Evolutionary conservation across 2,329 filamentous ascomycete species (phyloP), one percentile per base, ranked within the genome.

Genomic region (Eutypa lata): DNA sequence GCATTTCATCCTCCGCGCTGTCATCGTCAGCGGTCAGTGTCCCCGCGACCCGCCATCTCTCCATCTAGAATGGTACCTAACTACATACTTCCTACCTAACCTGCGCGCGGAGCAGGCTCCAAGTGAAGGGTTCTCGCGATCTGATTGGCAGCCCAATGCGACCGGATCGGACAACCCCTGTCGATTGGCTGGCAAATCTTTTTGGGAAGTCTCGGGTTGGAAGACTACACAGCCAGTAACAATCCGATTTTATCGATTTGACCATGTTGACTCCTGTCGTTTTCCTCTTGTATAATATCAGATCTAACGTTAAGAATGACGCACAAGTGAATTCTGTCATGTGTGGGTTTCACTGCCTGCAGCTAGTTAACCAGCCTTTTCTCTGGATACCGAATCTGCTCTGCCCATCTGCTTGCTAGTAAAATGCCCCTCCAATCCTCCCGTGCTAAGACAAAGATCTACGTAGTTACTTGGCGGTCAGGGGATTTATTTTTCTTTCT

Each of bases 151-250:
- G 54, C 45, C 49, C 31, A 47, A n/a, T 24, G 16, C 35, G 40
- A 50, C 57, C 55, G 19, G 47, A 54, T 54, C 33, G 18, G 55
- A 55, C 52, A 57, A 57, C 10, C 48, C 3, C 6, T 28, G 48
- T 26, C 55, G 46, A 59, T 57, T 59, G 57, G 57, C 28, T 40
- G 18, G 19, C 47, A 37, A 21, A 24, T 35, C 18, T 49, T 38
- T 21, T 40, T 40, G 14, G 6, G 8, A 37, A 19, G 47, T 49
- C 26, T 40, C 47, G 35, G 31, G 19, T 49, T 38, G 16, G 19
- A 24, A n/a, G 19, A 21, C 28, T 16, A 16, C 33, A 37, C 47
- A 49, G 47, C 28, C 33, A 24, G 14, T 40, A 49, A 24, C 7
- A 16, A 49, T 22, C 10, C 38, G 26, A 48, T 33, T 21, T 11